Evolutionary conservation across 2,329 filamentous ascomycete species (phyloP).

Genomic region (Penicillium sp.): DNA sequence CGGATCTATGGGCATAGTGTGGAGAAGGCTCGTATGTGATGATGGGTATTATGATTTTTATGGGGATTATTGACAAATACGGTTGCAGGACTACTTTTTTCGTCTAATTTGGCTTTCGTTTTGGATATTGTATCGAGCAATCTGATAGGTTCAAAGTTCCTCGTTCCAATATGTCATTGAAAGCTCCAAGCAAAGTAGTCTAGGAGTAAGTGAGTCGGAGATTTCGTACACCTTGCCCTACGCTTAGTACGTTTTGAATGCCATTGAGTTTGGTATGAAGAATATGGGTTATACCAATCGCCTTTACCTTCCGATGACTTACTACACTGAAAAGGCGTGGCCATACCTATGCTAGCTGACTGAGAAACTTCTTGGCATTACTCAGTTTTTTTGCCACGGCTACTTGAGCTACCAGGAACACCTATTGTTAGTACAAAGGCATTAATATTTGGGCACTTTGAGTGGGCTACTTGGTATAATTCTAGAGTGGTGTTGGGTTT

Average conservation of each 20-base stretch:
- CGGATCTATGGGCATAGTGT: slow-evolving; percentile 20
- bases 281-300: not conserved
- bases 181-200: too few relatives aligned
- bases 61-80: not conserved
- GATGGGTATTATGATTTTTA: not conserved
- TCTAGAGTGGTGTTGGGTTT: not conserved
- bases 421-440: too few relatives aligned
- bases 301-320: not conserved
- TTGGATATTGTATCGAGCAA: not conserved
- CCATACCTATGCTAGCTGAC: not conserved
- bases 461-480: too few relatives aligned
- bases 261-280: not conserved
- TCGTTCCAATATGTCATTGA: not conserved
- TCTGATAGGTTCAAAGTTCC: not conserved
- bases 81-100: too few relatives aligned
- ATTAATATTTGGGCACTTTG: too few relatives aligned
- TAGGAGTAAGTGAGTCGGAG: too few relatives aligned
- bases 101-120: not conserved
- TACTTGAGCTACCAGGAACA: too few relatives aligned
- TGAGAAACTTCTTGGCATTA: not conserved
- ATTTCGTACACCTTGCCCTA: too few relatives aligned
- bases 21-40: slow-evolving; percentile 20
- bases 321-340: not conserved
- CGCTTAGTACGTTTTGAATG: not conserved
- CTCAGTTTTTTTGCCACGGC: too few relatives aligned